Base-by-base conservation (phyloP, 371 early-diverging fungal species). In the Zopfochytrium polystomum region DNA sequence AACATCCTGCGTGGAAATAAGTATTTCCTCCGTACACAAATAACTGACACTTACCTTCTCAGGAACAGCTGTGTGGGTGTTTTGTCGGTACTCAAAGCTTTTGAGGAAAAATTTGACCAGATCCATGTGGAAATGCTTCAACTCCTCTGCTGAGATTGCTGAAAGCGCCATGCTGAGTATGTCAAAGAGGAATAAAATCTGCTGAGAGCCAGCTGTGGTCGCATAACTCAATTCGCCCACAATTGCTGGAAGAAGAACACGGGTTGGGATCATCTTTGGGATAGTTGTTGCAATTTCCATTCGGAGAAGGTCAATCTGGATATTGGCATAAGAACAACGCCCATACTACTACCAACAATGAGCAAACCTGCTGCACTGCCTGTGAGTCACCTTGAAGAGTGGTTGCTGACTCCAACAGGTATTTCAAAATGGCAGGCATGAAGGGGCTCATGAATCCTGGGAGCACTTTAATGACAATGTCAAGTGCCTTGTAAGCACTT, bases 71-170 rank as follows among this genome's bases (percentile, higher is more conserved):
- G 18, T 45, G 5, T 27, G 59, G 30, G 61, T 58, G 31, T 7
- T 55, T 25, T 67, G 62, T 26, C 71, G 67, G 52, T 60, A 78
- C 56, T 94, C 91, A 52, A 93, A 90, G 0, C 80, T 76, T 6
- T 74, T 62, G 65, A 94, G 71, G 72, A 88, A 86, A 74, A 93
- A 87, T 71, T 90, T 90, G 83, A 92, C 89, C 51, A 93, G 70
- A 27, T 84, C 88, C 58, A 84, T 90, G 73, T 87, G 83, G 68
- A 84, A 83, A 53, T 83, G 77, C 15, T 80, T 74, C 65, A 94
- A 77, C 27, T 81, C 79, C 43, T 78, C 79, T 29, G 86, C 81
- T 27, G 85, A 72, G 80, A 93, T 81, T 42, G 79, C 69, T 0
- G 73, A 70, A 43, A 90, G 81, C 0, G 86, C 76, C 57, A 81